Evolutionary conservation across 495 filamentous ascomycete species (phyloP).

Genomic region (Cercophora samala): DNA sequence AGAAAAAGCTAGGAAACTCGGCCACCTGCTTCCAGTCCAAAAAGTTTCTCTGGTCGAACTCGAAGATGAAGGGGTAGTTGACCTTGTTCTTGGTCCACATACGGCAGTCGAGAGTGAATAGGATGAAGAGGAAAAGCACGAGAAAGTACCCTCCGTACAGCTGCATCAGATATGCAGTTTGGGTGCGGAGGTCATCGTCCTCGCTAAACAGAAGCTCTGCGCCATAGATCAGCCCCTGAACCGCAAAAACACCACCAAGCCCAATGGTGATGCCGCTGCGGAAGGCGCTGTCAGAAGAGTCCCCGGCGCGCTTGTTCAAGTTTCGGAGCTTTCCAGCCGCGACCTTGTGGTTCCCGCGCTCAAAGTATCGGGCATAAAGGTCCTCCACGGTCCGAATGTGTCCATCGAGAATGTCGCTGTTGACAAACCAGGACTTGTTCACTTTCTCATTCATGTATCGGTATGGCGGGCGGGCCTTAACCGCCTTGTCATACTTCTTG

Average conservation of each 20-base stretch:
- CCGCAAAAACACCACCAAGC: slow-evolving; percentile 65
- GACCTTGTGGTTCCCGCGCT: slow-evolving; percentile 84
- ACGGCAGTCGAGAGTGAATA: slow-evolving; percentile 76
- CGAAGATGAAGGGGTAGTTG: slow-evolving; percentile 95
- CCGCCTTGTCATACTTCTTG: slow-evolving; percentile 95
- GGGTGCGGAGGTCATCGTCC: slow-evolving; percentile 44
- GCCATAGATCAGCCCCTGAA: slow-evolving; percentile 71
- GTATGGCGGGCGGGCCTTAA: slow-evolving; percentile 69
- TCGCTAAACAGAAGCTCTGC: slow-evolving; percentile 49
- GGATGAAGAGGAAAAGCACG: slow-evolving; percentile 63
- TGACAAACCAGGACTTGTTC: slow-evolving; percentile 84
- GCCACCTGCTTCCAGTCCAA: slow-evolving; percentile 85
- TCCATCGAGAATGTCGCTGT: slow-evolving; percentile 73
- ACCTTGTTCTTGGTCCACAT: slow-evolving; percentile 81
- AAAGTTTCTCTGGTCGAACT: slow-evolving; percentile 81
- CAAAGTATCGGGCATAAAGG: slow-evolving; percentile 89
- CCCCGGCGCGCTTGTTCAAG: slow-evolving; percentile 58
- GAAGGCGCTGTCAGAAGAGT: slow-evolving; percentile 71
- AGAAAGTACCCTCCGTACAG: slow-evolving; percentile 86
- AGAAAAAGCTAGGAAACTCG: slow-evolving; percentile 76
- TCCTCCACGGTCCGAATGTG: slow-evolving; percentile 79
- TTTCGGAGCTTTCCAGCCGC: slow-evolving; percentile 80
- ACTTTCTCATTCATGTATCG: slow-evolving; percentile 91
- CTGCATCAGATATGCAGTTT: slow-evolving; percentile 75
- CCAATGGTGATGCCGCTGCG: slow-evolving; percentile 77